Evolutionary conservation across 169 alveolate species (phyloP), one percentile per base, ranked within the genome.

Genomic region (Plasmodium inui): DNA sequence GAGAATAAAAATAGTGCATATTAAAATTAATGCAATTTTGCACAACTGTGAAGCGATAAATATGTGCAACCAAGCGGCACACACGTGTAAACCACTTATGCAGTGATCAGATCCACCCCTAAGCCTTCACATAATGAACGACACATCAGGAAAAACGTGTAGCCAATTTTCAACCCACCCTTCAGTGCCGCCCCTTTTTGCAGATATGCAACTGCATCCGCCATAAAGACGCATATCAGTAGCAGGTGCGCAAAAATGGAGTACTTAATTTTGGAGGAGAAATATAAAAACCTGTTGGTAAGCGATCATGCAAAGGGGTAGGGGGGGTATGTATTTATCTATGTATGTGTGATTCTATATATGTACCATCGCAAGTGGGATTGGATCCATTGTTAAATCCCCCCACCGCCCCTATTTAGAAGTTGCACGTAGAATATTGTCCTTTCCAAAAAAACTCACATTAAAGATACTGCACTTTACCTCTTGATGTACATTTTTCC

Each of bases 221-320:
- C 76, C 76, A 22, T 26, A 22, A 22, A 67, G 76, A 67, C 76
- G 37, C 76, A 41, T 67, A 67, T 28, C 41, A 67, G 1, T 67
- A 28, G 19, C n/a, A 28, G 30, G 76, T 67, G 37, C 67, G 46
- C 80, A 41, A 81, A 80, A 34, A 79, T 85, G 92, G 96, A 81
- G 72, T 50, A 79, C 83, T 71, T 94, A 76, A 73, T 76, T 34
- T 72, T 93, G 50, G 92, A 82, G 57, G 94, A 92, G 55, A 88
- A 88, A 88, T 88, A 88, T 57, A 88, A 88, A 88, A 88, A 72
- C 30, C 88, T 88, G 50, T 39, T 88, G 94, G 94, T 88, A 78
- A 88, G 81, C 41, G 44, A 76, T 76, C 28, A 32, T 55, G 39
- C 82, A 50, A 26, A 74, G 61, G 61, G 61, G 61, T 0, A 50